Conservation (phyloP, 2,329 filamentous ascomycete genomes). For the Periglandula ipomoeae region DNA sequence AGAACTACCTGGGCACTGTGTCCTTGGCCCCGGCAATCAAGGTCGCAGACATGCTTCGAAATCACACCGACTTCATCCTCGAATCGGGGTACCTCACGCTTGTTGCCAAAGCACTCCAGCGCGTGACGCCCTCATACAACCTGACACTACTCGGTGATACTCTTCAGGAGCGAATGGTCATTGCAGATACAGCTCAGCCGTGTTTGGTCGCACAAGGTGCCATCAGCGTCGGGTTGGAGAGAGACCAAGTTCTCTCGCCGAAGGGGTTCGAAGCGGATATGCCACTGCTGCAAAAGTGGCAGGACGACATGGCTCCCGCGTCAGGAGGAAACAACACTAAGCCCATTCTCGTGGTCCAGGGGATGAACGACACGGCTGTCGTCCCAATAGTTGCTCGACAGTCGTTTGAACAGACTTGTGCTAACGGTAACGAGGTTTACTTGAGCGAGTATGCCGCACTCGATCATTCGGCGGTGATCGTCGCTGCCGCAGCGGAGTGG, state of each 20-base stretch:
- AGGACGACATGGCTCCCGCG: constrained; percentile 6
- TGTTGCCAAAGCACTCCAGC: constrained; percentile 4
- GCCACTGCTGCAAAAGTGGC: constrained; percentile 1
- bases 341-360: constrained; percentile 10
- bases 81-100: constrained; percentile 6
- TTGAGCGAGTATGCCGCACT: constrained; percentile 7
- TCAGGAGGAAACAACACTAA: constrained; percentile 1
- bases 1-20: constrained; percentile 10
- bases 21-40: constrained; percentile 10
- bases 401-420: constrained; percentile 5
- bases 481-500: constrained; percentile 6
- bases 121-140: constrained; percentile 2
- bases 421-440: constrained; percentile 4
- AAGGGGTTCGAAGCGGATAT: background rate
- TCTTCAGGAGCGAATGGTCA: constrained; percentile 3
- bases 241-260: background rate
- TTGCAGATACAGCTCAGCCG: constrained; percentile 6
- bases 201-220: constrained; percentile 3
- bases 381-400: background rate
- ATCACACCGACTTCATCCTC: background rate
- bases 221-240: constrained; percentile 1
- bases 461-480: constrained; percentile 3
- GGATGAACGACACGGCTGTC: constrained; percentile 8
- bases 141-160: constrained; percentile 1
- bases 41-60: constrained; percentile 6